Base-by-base conservation (phyloP, 2,329 filamentous ascomycete genomes). In the Lithohypha guttulata region DNA sequence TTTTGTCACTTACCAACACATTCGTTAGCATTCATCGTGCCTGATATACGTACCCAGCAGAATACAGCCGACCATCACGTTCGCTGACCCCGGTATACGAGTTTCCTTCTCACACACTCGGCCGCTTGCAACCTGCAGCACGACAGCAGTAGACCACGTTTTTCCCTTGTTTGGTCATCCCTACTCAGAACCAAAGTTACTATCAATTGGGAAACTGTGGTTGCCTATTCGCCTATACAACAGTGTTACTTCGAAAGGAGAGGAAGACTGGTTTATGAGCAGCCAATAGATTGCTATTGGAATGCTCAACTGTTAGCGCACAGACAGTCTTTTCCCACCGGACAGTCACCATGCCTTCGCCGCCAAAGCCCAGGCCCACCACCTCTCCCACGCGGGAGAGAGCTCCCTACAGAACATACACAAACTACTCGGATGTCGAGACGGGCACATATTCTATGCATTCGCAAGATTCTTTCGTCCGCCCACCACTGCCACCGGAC, bases 391-490 rank as follows among this genome's bases (percentile, higher is more conserved):
- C 69, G 40, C 72, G 71, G 52, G 75, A 80, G 50, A 71, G 75
- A 41, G 53, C 55, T 44, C 69, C 73, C 42, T 84, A 83, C 59
- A 73, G 79, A 51, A 76, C 78, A 48, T 79, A 81, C 29, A 71
- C 75, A 18, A 75, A 77, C 39, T 75, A 81, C 53, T 77, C 80
- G 42, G 84, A 93, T 56, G 65, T 83, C 53, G 85, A 93, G 58
- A 66, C 77, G 25, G 77, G 74, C 40, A 58, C 58, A 13, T 63
- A 66, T 44, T 54, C 52, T 37, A 61, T 64, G 29, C 50, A 48
- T 23, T 43, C 59, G 61, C 41, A 54, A 57, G 44, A 57, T 65
- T 15, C 59, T 38, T 62, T 43, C 53, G 55, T 18, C 4, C 13
- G 15, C 14, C 22, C 20, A n/a, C 19, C 30, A 19, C 19, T 37